These are phyloP conservation scores for Dissophora globulifera DNA, from an alignment of 192 early-diverging fungal species.

Conservation along the genomic window DNA sequence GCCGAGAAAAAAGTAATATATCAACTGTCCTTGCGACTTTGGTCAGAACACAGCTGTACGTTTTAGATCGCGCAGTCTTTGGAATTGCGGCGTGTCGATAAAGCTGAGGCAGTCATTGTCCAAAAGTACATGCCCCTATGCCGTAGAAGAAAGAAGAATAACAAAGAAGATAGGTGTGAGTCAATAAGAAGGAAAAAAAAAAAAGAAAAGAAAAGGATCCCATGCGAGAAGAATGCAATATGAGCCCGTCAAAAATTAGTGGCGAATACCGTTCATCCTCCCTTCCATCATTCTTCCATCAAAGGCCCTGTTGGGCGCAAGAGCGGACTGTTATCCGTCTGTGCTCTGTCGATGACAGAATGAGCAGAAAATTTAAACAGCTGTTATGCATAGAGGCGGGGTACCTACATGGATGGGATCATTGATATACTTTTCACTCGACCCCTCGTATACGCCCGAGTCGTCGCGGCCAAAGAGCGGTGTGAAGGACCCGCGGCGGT, in stretches of 20 bases:
- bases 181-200: too few relatives aligned
- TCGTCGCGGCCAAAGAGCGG: constrained; percentile 45
- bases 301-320: too few relatives aligned
- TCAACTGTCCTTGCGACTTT: not conserved
- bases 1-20: not conserved
- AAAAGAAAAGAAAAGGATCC: too few relatives aligned
- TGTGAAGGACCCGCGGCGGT: constrained; percentile 38
- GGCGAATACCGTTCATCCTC: not conserved
- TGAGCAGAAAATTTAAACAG: not conserved
- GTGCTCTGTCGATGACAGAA: constrained; percentile 4
- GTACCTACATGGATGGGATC: constrained; percentile 78
- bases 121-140: constrained; percentile 79
- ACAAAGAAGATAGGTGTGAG: constrained; percentile 1
- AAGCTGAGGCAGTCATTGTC: constrained; percentile 70
- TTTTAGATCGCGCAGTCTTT: constrained; percentile 92
- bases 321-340: constrained; percentile 9
- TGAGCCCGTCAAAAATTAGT: constrained; percentile 19
- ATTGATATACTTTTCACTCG: constrained; percentile 66
- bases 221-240: too few relatives aligned
- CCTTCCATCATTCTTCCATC: too few relatives aligned
- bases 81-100: constrained; percentile 97
- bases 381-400: too few relatives aligned
- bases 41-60: too few relatives aligned
- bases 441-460: constrained; percentile 36
- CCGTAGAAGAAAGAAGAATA: not conserved